These are phyloP conservation scores for Canna indica DNA, from an alignment of 176 grass and related monocot species.

Conservation along the genomic window DNA sequence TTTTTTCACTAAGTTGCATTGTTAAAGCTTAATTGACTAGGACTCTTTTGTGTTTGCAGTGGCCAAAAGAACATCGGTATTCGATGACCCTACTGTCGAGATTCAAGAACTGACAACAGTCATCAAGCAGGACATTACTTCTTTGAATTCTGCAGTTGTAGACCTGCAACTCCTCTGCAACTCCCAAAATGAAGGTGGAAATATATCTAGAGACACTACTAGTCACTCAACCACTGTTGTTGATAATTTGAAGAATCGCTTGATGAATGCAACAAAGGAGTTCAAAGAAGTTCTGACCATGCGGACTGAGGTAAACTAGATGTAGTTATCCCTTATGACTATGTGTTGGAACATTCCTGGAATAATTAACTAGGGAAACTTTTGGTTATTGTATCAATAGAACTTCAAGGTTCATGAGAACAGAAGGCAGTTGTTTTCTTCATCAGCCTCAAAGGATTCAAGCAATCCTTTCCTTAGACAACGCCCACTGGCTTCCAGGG, in stretches of 20 bases:
- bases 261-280: slow-evolving; percentile 89
- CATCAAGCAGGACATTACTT: slow-evolving; percentile 82
- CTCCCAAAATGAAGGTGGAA: slow-evolving; percentile 77
- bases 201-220: slow-evolving; percentile 68
- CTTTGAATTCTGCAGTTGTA: slow-evolving; percentile 76
- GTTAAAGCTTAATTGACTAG: background rate
- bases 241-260: slow-evolving; percentile 77
- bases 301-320: slow-evolving; percentile 70
- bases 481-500: slow-evolving; percentile 57
- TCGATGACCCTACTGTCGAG: slow-evolving; percentile 84
- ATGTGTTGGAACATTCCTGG: background rate
- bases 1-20: no score
- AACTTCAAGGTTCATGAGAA: slow-evolving; percentile 94
- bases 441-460: slow-evolving; percentile 49
- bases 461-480: slow-evolving; percentile 88
- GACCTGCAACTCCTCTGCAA: slow-evolving; percentile 78
- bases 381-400: slow-evolving; percentile 9
- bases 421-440: slow-evolving; percentile 93
- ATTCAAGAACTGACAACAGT: slow-evolving; percentile 92
- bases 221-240: slow-evolving; percentile 76
- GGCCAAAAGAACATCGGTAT: slow-evolving; percentile 94
- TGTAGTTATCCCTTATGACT: no score
- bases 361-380: background rate
- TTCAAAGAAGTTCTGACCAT: slow-evolving; percentile 97
- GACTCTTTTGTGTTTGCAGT: slow-evolving; percentile 40